Conservation (phyloP, 768 basidiomycete species). For the Coprinopsis cinerea region DNA sequence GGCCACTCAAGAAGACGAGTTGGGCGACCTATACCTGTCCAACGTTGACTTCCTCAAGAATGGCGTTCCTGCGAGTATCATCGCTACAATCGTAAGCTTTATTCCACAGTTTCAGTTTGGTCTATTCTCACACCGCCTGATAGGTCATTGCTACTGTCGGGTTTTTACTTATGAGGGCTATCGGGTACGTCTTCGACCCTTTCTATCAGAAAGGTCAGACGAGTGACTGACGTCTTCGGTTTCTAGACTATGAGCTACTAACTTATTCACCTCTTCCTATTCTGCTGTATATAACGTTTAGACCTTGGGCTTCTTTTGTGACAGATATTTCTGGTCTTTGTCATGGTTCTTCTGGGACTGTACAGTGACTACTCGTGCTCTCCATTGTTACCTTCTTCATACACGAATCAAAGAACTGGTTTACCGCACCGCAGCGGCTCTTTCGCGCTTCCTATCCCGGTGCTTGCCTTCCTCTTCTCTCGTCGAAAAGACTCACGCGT, state of each 20-base stretch:
- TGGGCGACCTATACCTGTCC: conserved; percentile 82
- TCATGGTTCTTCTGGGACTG: too few relatives aligned
- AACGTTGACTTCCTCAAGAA: conserved; percentile 90
- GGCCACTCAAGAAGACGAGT: conserved; percentile 90
- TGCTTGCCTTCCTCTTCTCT: background rate
- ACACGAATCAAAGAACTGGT: too few relatives aligned
- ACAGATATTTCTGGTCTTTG: too few relatives aligned
- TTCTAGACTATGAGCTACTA: conserved; percentile 4
- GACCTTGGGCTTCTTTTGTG: too few relatives aligned
- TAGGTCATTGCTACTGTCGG: conserved; percentile 86
- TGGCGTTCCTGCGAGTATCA: conserved; percentile 89
- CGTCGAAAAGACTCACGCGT: background rate
- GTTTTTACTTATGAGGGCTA: conserved; percentile 64
- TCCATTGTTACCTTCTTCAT: too few relatives aligned
- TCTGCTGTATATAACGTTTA: background rate
- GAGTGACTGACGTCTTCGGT: background rate
- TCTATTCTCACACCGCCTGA: conserved; percentile 8
- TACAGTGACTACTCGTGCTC: too few relatives aligned
- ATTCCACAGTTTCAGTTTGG: conserved; percentile 5
- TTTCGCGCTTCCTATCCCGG: too few relatives aligned
- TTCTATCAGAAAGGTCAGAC: background rate
- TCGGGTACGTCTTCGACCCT: conserved; percentile 48
- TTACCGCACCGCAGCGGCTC: too few relatives aligned
- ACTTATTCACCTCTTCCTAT: background rate
- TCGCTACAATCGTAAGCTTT: conserved; percentile 71